Conservation (phyloP, 2,329 filamentous ascomycete species). For the Trichoderma lentiforme region DNA sequence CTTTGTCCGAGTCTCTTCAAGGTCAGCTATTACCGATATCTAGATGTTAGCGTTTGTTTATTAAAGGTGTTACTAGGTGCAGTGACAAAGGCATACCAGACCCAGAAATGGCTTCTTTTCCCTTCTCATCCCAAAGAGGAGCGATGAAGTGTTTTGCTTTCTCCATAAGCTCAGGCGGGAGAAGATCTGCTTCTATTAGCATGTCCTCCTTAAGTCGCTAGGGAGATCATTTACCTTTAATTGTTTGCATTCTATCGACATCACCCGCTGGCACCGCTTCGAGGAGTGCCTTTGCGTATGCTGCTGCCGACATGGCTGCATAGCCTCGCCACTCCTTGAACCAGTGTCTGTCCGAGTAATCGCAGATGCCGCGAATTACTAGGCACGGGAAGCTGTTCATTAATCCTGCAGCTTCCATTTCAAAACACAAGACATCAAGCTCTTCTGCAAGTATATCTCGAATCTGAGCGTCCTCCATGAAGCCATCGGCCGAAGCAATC, state of each 20-base stretch:
- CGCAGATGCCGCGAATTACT: not conserved
- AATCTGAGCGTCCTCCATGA: not conserved
- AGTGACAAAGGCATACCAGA: not conserved
- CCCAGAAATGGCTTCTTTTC: not conserved
- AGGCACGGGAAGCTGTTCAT: not conserved
- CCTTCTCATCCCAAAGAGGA: not conserved
- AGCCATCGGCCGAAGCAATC: not conserved
- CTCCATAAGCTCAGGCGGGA: not conserved
- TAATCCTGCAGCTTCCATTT: constrained; percentile 22
- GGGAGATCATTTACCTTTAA: not conserved
- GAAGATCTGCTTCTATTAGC: not conserved
- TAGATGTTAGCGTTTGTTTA: not conserved
- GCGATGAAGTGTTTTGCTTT: not conserved
- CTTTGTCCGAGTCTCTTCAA: not conserved
- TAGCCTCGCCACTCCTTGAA: not conserved
- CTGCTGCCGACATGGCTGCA: not conserved
- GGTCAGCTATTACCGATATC: not conserved
- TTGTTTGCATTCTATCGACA: not conserved
- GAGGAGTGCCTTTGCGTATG: not conserved
- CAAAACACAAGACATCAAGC: not conserved
- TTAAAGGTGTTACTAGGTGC: too few species aligned
- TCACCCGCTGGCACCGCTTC: accelerated
- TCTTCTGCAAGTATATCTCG: not conserved
- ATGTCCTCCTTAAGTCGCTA: not conserved
- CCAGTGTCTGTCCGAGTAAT: not conserved